Evolutionary conservation across 805 yeast species (phyloP).

Genomic region (Ogataea populi-albae): DNA sequence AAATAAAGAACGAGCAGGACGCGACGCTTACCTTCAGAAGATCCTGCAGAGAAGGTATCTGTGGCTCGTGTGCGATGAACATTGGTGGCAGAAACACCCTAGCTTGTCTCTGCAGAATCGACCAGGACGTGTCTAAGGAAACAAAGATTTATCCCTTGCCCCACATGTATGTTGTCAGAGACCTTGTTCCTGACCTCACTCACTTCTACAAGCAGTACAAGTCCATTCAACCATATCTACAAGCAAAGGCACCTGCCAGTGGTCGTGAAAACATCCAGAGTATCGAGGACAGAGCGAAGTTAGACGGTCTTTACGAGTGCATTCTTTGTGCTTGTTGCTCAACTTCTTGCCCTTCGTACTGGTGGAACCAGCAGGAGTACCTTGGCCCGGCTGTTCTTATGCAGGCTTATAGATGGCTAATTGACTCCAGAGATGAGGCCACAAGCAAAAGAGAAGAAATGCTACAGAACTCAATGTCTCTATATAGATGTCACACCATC

Average conservation of each 20-base stretch:
- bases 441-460: slow-evolving; percentile 73
- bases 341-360: slow-evolving; percentile 97
- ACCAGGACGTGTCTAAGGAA: slow-evolving; percentile 69
- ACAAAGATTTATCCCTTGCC: slow-evolving; percentile 94
- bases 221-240: slow-evolving; percentile 95
- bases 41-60: slow-evolving; percentile 98
- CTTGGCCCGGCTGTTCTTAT: slow-evolving; percentile 97
- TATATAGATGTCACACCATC: slow-evolving; percentile 98
- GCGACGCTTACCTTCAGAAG: slow-evolving; percentile 94
- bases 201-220: slow-evolving; percentile 98
- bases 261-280: slow-evolving; percentile 92
- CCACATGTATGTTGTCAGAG: slow-evolving; percentile 96
- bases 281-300: slow-evolving; percentile 88
- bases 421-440: slow-evolving; percentile 95
- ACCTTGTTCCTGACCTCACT: slow-evolving; percentile 95
- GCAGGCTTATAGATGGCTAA: slow-evolving; percentile 99
- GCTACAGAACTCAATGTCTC: slow-evolving; percentile 95
- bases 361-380: slow-evolving; percentile 99
- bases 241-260: slow-evolving; percentile 79
- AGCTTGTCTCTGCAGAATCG: slow-evolving; percentile 94
- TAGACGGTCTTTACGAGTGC: slow-evolving; percentile 97
- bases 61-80: slow-evolving; percentile 99
- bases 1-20: slow-evolving; percentile 96
- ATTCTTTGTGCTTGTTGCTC: slow-evolving; percentile 98
- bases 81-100: slow-evolving; percentile 96